These are phyloP conservation scores for Ophiostoma fasciatum DNA, from an alignment of 2,329 filamentous ascomycete genomes.

Conservation along the genomic window DNA sequence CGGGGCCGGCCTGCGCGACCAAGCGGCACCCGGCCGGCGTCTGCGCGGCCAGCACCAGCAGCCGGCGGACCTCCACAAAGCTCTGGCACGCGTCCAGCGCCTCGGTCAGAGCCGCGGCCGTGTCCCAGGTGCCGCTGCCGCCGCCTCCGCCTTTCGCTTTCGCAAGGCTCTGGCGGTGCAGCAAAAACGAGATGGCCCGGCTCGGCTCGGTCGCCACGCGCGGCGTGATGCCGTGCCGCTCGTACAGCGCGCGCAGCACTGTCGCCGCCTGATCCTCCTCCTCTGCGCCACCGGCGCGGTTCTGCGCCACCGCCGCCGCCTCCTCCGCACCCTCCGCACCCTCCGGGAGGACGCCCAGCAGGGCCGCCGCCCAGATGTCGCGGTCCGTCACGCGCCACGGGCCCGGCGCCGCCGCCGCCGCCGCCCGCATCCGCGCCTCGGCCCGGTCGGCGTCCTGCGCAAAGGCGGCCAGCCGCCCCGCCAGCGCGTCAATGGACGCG, in stretches of 20 bases:
- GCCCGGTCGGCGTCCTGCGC: conserved; percentile 12
- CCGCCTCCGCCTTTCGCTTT: background rate
- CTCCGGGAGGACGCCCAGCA: conserved; percentile 12
- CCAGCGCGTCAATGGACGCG: conserved; percentile 12
- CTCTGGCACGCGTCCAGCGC: conserved; percentile 7
- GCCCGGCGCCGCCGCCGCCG: conserved; percentile 6
- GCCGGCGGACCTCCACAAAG: conserved; percentile 14
- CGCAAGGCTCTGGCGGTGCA: conserved; percentile 13
- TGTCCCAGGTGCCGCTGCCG: background rate
- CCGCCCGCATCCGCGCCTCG: conserved; percentile 4
- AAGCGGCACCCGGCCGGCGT: conserved; percentile 11
- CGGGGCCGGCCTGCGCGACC: conserved; percentile 3
- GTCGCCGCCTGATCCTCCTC: background rate
- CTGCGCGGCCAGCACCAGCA: conserved; percentile 12
- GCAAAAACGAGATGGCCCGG: conserved; percentile 15
- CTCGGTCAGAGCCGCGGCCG: conserved; percentile 2
- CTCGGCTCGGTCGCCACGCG: conserved; percentile 8
- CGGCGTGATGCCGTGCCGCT: conserved; percentile 17
- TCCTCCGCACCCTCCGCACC: background rate
- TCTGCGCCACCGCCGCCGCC: background rate
- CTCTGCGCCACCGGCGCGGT: too few species aligned
- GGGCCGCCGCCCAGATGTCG: conserved; percentile 27
- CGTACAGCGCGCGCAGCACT: conserved; percentile 8
- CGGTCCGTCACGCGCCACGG: conserved; percentile 26
- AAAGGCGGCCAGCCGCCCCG: conserved; percentile 17